phyloP scores from a whole-genome alignment of 139 green algal species.

The Picochlorum sp. region DNA sequence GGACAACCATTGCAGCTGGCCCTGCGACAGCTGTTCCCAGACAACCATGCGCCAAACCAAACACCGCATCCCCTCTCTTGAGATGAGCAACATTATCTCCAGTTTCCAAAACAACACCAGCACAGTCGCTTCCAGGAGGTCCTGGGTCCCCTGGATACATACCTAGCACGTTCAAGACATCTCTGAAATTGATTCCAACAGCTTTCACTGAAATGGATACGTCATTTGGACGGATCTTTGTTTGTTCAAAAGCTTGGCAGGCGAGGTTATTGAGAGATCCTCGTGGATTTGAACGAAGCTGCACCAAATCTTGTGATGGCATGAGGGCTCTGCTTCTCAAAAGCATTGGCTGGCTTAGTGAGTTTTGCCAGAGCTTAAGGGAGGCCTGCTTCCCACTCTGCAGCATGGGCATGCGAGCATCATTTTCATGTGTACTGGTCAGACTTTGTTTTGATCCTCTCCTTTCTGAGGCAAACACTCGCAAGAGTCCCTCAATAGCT shows the following conservation, averaged over 20 bases:
- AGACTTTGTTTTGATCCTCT: slow-evolving; percentile 1
- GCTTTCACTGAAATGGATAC: slow-evolving; percentile 37
- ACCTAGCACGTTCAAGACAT: slow-evolving; percentile 45
- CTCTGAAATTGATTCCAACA: slow-evolving; percentile 53
- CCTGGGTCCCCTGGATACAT: slow-evolving; percentile 43
- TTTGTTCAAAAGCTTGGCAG: slow-evolving; percentile 12
- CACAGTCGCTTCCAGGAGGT: slow-evolving; percentile 38
- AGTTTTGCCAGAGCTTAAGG: neutral
- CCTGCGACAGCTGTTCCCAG: slow-evolving; percentile 52
- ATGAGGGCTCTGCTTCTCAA: slow-evolving; percentile 10
- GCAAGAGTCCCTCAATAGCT: slow-evolving; percentile 27
- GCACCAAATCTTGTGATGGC: slow-evolving; percentile 17
- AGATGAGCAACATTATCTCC: slow-evolving; percentile 3
- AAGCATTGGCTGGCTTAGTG: slow-evolving; percentile 3
- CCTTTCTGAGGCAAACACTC: slow-evolving; percentile 23
- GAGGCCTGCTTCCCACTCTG: too few relatives aligned
- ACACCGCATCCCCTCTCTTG: slow-evolving; percentile 36
- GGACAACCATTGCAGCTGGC: slow-evolving; percentile 41
- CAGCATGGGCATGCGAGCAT: neutral
- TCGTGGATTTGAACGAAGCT: slow-evolving; percentile 33
- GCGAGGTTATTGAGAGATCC: slow-evolving; percentile 52
- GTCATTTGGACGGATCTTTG: neutral
- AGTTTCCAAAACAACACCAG: neutral
- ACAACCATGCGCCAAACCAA: slow-evolving; percentile 59
- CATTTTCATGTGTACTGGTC: neutral